Evolutionary conservation across 306 rosid genomes (phyloP).

Genomic region (Castanea mollissima): DNA sequence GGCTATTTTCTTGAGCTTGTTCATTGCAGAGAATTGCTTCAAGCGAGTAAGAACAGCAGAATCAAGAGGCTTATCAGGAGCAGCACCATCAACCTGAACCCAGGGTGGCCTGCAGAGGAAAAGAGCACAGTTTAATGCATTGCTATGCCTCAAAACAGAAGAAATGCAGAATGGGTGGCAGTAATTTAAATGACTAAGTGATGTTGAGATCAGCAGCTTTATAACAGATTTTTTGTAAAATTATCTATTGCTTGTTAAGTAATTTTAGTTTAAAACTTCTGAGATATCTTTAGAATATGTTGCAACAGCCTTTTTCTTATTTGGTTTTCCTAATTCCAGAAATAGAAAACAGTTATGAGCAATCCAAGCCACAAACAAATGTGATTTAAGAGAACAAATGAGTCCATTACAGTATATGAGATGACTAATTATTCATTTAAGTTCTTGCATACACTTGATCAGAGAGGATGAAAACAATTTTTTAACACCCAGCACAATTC

Average conservation of each 20-base stretch:
- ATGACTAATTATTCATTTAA: background rate
- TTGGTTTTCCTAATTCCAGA: background rate
- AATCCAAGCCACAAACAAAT: background rate
- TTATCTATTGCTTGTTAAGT: background rate
- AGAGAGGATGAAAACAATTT: background rate
- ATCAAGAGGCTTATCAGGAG: constrained; percentile 91
- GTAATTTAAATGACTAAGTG: background rate
- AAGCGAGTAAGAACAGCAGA: constrained; percentile 87
- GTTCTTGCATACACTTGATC: background rate
- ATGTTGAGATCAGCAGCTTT: background rate
- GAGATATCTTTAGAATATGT: background rate
- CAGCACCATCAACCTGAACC: constrained; percentile 79
- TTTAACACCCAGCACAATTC: background rate
- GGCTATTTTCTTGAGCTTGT: constrained; percentile 82
- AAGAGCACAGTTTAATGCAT: constrained; percentile 21
- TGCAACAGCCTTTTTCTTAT: background rate
- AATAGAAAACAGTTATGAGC: background rate
- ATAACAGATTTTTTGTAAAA: background rate
- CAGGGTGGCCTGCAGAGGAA: constrained; percentile 78
- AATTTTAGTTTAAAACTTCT: background rate
- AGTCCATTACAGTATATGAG: background rate
- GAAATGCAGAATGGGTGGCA: background rate
- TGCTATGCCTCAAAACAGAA: constrained; percentile 15
- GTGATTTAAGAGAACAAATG: background rate
- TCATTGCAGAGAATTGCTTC: constrained; percentile 96